Percentiles rank a stretch among this genome's conserved stretches.
Evolutionary conservation across 352 stramenopile genomes (phyloP).

Genomic region (Phytophthora hybrid): DNA sequence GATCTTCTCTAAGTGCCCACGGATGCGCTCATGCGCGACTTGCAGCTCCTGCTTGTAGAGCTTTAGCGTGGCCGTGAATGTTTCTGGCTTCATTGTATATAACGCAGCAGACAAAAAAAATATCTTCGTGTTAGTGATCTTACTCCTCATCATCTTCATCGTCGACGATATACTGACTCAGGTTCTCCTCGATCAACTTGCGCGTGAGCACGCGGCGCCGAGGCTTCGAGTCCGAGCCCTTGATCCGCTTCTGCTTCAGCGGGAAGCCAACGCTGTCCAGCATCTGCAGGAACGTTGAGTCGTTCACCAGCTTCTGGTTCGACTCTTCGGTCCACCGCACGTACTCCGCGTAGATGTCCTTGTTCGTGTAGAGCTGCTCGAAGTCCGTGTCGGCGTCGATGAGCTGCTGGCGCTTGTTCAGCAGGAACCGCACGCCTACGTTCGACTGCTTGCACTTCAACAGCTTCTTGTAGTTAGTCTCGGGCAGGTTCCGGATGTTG

Average conservation of each 20-base stretch:
- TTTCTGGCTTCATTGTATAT: not conserved
- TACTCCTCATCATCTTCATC: too few relatives aligned
- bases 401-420: not conserved
- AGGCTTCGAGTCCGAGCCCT: too few relatives aligned
- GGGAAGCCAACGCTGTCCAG: too few relatives aligned
- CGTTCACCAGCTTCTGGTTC: too few relatives aligned
- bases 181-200: too few relatives aligned
- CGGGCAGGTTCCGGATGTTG: not conserved
- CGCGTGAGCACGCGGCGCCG: too few relatives aligned
- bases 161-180: too few relatives aligned
- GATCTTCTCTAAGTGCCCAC: not conserved
- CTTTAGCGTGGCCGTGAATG: not conserved
- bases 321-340: too few relatives aligned
- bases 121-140: not conserved
- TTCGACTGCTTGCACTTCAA: not conserved
- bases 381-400: not conserved
- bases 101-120: not conserved
- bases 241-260: too few relatives aligned
- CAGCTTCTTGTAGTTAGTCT: not conserved
- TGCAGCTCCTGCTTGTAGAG: not conserved
- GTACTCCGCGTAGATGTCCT: too few relatives aligned
- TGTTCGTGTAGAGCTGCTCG: too few relatives aligned
- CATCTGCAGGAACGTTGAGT: too few relatives aligned
- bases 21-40: not conserved
- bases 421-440: not conserved